Percentiles rank a stretch among this genome's conserved stretches.
Conservation (phyloP, 345 rosid genomes). For the Aurinia saxatilis region DNA sequence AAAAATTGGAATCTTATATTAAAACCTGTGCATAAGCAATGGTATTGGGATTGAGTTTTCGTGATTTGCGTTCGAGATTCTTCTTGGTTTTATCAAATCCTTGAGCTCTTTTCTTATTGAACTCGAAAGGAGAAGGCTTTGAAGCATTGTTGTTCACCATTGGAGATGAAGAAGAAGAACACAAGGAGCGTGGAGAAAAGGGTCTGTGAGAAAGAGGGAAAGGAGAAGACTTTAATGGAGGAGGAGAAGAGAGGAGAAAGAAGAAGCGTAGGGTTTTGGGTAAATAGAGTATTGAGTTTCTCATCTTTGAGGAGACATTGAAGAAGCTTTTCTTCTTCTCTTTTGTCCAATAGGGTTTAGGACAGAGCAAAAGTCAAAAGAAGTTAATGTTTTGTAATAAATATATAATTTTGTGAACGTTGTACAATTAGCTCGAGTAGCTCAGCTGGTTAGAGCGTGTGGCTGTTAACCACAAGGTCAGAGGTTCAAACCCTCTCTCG, state of each 20-base stretch:
- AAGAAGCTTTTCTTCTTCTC: not conserved
- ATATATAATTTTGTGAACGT: too few species aligned
- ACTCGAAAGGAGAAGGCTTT: conserved; percentile 37
- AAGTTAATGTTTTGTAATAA: not conserved
- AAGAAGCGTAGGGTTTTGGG: conserved; percentile 39
- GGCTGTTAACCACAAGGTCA: conserved; percentile 58
- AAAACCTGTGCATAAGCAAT: conserved; percentile 74
- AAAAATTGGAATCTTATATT: not conserved
- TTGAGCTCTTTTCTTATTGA: conserved; percentile 73
- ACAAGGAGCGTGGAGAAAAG: conserved; percentile 14
- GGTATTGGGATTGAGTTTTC: conserved; percentile 76
- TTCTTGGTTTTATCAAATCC: conserved; percentile 56
- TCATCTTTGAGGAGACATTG: not conserved
- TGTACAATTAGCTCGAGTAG: conserved; percentile 75
- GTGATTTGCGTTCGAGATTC: conserved; percentile 59
- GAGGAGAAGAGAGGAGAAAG: conserved; percentile 33
- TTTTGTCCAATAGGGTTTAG: conserved; percentile 17
- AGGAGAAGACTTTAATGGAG: conserved; percentile 31
- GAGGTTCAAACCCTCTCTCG: conserved; percentile 26
- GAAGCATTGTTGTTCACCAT: conserved; percentile 35
- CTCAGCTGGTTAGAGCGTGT: conserved; percentile 94
- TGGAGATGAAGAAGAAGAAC: conserved; percentile 31
- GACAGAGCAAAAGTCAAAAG: not conserved
- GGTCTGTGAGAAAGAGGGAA: conserved; percentile 29
- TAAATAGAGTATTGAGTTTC: conserved; percentile 22